Evolutionary conservation across 164 flowering plant species (phyloP), one percentile per base, ranked within the genome.

Genomic region (Tetrastigma voinierianum): DNA sequence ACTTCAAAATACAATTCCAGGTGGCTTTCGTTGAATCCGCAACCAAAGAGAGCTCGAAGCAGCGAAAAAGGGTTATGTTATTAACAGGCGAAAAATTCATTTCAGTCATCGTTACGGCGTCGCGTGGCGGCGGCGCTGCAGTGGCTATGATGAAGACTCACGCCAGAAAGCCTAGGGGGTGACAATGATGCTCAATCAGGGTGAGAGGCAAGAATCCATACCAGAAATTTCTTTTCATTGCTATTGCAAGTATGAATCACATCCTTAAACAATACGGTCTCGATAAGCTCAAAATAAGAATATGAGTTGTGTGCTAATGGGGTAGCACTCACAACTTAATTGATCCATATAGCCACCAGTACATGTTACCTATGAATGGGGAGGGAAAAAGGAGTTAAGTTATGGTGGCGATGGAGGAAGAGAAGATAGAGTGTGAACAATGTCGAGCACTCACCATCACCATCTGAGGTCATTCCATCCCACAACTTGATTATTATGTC

Each of bases 241-340:
- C 77, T 0, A 52, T 69, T 17, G 32, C 32, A 16, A 70, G 62
- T 0, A 21, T 24, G 2, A 10, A 9, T 7, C 10, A n/a, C n/a
- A 46, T 9, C 65, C 65, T n/a, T n/a, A 7, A 46, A 48, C 65
- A 11, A n/a, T 47, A 45, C 16, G 19, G 5, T 64, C 16, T 44
- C 5, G 67, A 59, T 16, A 49, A 5, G 15, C 51, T 51, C 1
- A 3, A 49, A 23, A 51, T 16, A 19, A n/a, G 16, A 23, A 13
- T 2, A 14, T 48, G n/a, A 2, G 12, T 17, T n/a, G n/a, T 12
- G 14, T 62, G 10, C 10, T 62, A 6, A 62, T 74, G n/a, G 4
- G 66, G 73, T 18, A 69, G 66, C 32, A n/a, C 77, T 20, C 70
- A 69, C 59, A 74, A 74, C 46, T 74, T 74, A 48, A 47, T 74